Evolutionary conservation across 208 protist species (phyloP), one percentile per base, ranked within the genome.

Genomic region (Naegleria gruberi): DNA sequence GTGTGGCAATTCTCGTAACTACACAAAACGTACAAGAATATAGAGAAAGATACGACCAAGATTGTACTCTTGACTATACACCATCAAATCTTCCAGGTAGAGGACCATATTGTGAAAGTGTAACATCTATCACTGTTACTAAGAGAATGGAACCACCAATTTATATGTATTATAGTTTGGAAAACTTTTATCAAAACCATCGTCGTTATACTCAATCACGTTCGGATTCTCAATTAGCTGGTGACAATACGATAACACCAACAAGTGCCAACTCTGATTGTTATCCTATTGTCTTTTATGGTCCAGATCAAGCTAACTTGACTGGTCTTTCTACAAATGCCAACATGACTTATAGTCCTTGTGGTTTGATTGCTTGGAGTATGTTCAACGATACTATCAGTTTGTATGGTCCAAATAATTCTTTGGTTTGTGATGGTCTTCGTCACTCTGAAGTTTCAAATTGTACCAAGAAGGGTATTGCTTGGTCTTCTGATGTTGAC

Each of bases 131-230:
- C 40, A 15, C 5, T n/a, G 30, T 98, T 4, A 73, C 23, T 6
- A 81, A 93, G 23, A 92, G 82, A 3, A 95, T 99, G 65, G 91
- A 95, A 37, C 90, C 94, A 30, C 97, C 98, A 10, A 93, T 99
- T 34, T 99, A 98, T 91, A 89, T 99, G 51, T 99, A 99, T 93
- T 99, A 99, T 92, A 94, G 96, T 43, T 93, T 99, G 7, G 97
- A 96, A 2, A 98, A 98, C 82, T 99, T 99, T 92, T 99, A 98
- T 93, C 98, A 99, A 92, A 99, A 99, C 93, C 98, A 99, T 91
- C 93, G 98, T 17, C 92, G 96, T 37, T 99, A 99, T 93, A 94
- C 93, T 6, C 94, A 94, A 57, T 97, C 95, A 40, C 91, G 94
- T 83, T 95, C 91, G 44, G 94, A 96, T 89, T 82, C 84, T 15